phyloP scores from a whole-genome alignment of 2,329 filamentous ascomycete genomes.

The Ploettnerulaceae sp. region DNA sequence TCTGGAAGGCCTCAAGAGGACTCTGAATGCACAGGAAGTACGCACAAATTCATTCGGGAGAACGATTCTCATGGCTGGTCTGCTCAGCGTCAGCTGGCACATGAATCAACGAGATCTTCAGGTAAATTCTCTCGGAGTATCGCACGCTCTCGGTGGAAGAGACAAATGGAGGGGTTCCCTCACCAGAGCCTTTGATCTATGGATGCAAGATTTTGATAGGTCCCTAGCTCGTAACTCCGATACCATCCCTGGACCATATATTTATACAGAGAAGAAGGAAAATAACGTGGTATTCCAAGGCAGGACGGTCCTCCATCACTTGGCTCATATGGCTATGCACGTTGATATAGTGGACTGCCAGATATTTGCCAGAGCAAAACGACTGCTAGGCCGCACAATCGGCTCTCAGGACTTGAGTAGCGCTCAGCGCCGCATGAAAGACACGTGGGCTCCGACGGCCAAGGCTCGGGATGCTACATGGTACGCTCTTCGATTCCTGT shows the following conservation, averaged over 20 bases:
- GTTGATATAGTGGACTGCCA: constrained; percentile 97
- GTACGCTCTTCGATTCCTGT: constrained; percentile 85
- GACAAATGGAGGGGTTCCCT: constrained; percentile 88
- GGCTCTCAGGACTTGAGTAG: constrained; percentile 74
- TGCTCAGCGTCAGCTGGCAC: constrained; percentile 93
- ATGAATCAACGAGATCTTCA: constrained; percentile 96
- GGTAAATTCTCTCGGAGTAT: constrained; percentile 77
- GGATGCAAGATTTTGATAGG: constrained; percentile 88
- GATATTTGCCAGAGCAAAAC: constrained; percentile 84
- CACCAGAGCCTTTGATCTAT: constrained; percentile 84
- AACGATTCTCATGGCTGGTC: constrained; percentile 87
- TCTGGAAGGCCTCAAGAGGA: constrained; percentile 84
- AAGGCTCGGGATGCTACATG: constrained; percentile 87
- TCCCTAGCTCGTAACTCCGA: constrained; percentile 58
- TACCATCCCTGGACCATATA: constrained; percentile 48
- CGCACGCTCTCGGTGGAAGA: constrained; percentile 73
- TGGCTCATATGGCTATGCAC: constrained; percentile 97
- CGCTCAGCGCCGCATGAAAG: constrained; percentile 78
- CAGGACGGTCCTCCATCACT: constrained; percentile 81
- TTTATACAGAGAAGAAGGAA: constrained; percentile 56
- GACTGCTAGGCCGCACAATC: constrained; percentile 80
- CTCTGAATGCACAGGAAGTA: constrained; percentile 78
- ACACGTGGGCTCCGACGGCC: constrained; percentile 82
- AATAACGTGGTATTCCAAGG: constrained; percentile 73
- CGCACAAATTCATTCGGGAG: constrained; percentile 91